Evolutionary conservation across 768 basidiomycete species (phyloP), one percentile per base, ranked within the genome.

Genomic region (Lactarius deliciosus): DNA sequence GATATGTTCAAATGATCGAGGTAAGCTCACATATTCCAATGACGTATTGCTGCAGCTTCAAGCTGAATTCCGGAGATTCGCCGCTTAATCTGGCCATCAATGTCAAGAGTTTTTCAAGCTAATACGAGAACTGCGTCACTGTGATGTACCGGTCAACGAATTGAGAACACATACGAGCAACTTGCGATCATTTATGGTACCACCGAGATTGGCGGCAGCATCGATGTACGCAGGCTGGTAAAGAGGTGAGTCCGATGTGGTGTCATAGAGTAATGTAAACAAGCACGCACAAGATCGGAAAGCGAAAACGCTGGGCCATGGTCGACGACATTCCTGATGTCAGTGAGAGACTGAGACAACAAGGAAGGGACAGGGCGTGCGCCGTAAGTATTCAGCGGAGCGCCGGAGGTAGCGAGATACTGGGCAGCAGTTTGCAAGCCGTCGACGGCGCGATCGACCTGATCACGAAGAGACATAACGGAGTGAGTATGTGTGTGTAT

Each of bases 21-120:
- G 56, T 18, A 28, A 18, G 57, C 70, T 66, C 57, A 71, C 70
- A 45, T 30, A 66, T 40, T 16, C 50, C 38, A 30, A 71, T 66
- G 10, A 69, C 64, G n/a, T 34, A 3, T 41, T 64, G 64, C 50
- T 71, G 68, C 40, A 71, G 22, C 60, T 28, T 59, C 34, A 7
- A 10, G n/a, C 47, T 28, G 40, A 66, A 69, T 13, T 50, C 40
- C 22, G 40, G 41, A 41, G 40, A 50, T 36, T 62, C 43, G 1
- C 5, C 54, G 25, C 47, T 34, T 28, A 69, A 58, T 40, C 65
- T 61, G 16, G 70, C 43, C 70, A 71, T 69, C 40, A 69, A 43
- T 4, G 70, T 69, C 43, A 71, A 30, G 32, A 71, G 41, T 28
- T 64, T 65, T 60, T 71, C 70, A 18, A 71, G 70, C 70, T 71